Evolutionary conservation across 306 rosid species (phyloP).

Genomic region (Luffa aegyptiaca): DNA sequence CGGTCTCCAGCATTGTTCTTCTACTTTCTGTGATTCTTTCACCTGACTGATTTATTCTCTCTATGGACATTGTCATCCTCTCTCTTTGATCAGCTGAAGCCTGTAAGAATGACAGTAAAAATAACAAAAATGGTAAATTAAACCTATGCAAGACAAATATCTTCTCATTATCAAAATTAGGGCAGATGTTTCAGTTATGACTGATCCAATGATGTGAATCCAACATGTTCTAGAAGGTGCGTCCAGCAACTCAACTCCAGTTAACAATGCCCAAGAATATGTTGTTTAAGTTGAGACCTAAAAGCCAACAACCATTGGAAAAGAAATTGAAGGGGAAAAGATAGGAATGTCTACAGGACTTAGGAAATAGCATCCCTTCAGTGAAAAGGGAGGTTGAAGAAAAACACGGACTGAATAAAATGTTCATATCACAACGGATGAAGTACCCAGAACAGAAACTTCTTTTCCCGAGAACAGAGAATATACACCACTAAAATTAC

Average conservation of each 20-base stretch:
- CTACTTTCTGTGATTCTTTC: constrained; percentile 16
- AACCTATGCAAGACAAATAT: not conserved
- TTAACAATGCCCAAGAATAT: not conserved
- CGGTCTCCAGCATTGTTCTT: constrained; percentile 16
- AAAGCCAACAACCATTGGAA: not conserved
- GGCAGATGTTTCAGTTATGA: not conserved
- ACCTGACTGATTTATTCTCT: constrained; percentile 15
- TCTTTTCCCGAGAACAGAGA: not conserved
- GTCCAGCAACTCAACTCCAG: not conserved
- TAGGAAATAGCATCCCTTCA: not conserved
- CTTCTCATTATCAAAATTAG: not conserved
- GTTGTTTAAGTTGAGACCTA: not conserved
- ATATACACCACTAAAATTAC: not conserved
- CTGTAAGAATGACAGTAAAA: not conserved
- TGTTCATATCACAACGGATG: not conserved
- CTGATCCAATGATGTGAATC: not conserved
- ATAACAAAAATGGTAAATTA: not conserved
- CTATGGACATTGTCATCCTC: constrained; percentile 17
- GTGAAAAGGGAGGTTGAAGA: not conserved
- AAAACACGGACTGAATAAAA: not conserved
- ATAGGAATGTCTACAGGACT: not conserved
- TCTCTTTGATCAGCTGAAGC: constrained; percentile 18
- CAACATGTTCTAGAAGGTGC: not conserved
- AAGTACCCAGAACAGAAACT: not conserved
- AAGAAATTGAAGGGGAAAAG: not conserved